These are phyloP conservation scores for Fusarium guadeloupense DNA, from an alignment of 2,329 filamentous ascomycete species.

Conservation along the genomic window DNA sequence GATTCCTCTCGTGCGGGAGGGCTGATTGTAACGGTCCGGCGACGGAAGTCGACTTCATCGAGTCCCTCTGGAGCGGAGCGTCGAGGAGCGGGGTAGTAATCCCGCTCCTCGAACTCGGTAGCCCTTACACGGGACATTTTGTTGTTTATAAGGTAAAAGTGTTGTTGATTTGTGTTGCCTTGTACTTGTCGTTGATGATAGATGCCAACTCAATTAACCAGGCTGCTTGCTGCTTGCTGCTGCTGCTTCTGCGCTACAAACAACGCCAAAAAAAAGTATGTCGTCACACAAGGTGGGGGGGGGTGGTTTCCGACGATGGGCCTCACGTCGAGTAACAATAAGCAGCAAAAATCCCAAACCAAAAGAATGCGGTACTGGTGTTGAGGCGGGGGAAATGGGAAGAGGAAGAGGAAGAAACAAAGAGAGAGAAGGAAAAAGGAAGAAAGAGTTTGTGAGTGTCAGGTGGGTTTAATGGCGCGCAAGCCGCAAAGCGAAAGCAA, in stretches of 20 bases:
- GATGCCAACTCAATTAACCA: constrained; percentile 27
- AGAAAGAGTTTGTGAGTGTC: constrained; percentile 38
- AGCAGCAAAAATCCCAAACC: constrained; percentile 16
- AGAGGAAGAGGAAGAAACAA: constrained; percentile 5
- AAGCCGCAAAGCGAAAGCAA: constrained; percentile 33
- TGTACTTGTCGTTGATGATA: constrained; percentile 8
- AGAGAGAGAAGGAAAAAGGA: constrained; percentile 22
- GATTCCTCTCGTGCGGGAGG: constrained; percentile 57
- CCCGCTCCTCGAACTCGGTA: constrained; percentile 58
- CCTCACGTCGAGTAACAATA: constrained; percentile 19
- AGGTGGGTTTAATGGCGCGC: constrained; percentile 43
- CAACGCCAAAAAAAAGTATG: constrained; percentile 17
- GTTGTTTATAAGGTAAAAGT: not conserved
- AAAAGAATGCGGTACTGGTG: constrained; percentile 31
- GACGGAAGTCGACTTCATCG: constrained; percentile 50
- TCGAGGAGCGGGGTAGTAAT: constrained; percentile 52
- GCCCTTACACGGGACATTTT: constrained; percentile 44
- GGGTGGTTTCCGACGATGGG: constrained; percentile 23
- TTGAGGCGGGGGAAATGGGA: constrained; percentile 20
- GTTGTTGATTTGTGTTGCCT: constrained; percentile 2
- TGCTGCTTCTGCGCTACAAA: constrained; percentile 15
- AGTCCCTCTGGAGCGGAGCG: constrained; percentile 46
- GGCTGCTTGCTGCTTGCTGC: no score
- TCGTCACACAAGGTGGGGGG: constrained; percentile 34
- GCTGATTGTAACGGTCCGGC: constrained; percentile 50